Percentiles rank a stretch among this genome's conserved stretches.
These are phyloP conservation scores for Cetraspora pellucida DNA, from an alignment of 192 early-diverging fungal species.

Conservation along the genomic window DNA sequence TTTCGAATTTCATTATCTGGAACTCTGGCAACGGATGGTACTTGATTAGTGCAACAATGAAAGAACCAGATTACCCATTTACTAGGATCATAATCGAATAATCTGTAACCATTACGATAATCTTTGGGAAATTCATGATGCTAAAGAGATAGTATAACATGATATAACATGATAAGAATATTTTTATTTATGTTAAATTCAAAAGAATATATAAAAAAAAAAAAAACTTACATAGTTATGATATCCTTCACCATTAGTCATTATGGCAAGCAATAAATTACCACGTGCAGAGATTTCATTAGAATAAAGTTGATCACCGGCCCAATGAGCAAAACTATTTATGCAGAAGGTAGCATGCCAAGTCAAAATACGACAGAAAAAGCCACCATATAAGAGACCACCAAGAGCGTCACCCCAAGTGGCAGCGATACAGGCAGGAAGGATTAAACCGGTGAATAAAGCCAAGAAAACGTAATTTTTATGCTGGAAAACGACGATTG, in stretches of 20 bases:
- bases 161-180: not conserved
- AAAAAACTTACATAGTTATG: constrained; percentile 65
- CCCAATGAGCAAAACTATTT: constrained; percentile 79
- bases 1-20: constrained; percentile 80
- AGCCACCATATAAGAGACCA: constrained; percentile 75
- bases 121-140: constrained; percentile 88
- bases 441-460: constrained; percentile 65
- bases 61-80: constrained; percentile 76
- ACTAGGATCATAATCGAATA: constrained; percentile 81
- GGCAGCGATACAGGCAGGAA: constrained; percentile 81
- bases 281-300: constrained; percentile 81
- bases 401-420: constrained; percentile 80
- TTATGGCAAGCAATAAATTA: constrained; percentile 78
- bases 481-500: constrained; percentile 77
- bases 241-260: constrained; percentile 81
- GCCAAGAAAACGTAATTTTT: constrained; percentile 73
- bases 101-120: constrained; percentile 80
- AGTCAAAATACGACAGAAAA: constrained; percentile 68
- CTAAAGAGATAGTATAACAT: not conserved
- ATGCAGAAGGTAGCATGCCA: constrained; percentile 88
- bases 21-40: constrained; percentile 75
- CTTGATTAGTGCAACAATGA: constrained; percentile 59
- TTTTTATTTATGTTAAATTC: not conserved
- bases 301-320: constrained; percentile 77
- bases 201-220: not conserved